Evolutionary conservation across 345 rosid species (phyloP).

Genomic region (Balakata baccata): DNA sequence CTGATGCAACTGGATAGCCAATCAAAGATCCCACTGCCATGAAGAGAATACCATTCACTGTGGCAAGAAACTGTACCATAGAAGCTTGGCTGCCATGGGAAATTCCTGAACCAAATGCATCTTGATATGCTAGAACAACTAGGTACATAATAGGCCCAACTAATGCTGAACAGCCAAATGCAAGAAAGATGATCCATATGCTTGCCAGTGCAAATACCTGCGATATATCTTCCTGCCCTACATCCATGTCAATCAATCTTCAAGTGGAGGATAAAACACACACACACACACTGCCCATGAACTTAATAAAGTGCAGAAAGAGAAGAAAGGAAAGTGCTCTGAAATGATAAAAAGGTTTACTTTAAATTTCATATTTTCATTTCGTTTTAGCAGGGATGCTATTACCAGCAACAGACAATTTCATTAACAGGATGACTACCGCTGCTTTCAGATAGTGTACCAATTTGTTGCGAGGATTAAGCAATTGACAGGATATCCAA

Average conservation of each 20-base stretch:
- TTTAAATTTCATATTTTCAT: neutral
- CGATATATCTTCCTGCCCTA: constrained; percentile 99
- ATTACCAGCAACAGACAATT: neutral
- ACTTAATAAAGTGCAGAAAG: neutral
- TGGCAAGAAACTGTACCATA: constrained; percentile 45
- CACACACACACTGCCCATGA: neutral
- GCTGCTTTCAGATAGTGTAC: neutral
- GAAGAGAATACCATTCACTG: constrained; percentile 58
- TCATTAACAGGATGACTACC: neutral
- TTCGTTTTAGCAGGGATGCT: neutral
- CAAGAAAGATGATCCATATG: constrained; percentile 79
- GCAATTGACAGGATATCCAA: neutral
- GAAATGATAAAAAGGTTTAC: neutral
- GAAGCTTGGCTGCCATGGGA: constrained; percentile 43
- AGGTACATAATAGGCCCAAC: constrained; percentile 58
- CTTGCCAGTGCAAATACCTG: constrained; percentile 75
- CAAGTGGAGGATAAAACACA: constrained; percentile 25
- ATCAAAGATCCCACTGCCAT: constrained; percentile 56
- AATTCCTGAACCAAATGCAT: constrained; percentile 42
- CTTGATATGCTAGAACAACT: constrained; percentile 52
- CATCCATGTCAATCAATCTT: constrained; percentile 69
- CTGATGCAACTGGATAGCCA: constrained; percentile 74
- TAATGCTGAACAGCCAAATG: constrained; percentile 59
- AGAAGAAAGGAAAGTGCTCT: neutral
- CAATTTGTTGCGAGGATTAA: neutral